Evolutionary conservation across 1,284 basidiomycete genomes (phyloP).

Genomic region (Sphaerobolus stellatus): DNA sequence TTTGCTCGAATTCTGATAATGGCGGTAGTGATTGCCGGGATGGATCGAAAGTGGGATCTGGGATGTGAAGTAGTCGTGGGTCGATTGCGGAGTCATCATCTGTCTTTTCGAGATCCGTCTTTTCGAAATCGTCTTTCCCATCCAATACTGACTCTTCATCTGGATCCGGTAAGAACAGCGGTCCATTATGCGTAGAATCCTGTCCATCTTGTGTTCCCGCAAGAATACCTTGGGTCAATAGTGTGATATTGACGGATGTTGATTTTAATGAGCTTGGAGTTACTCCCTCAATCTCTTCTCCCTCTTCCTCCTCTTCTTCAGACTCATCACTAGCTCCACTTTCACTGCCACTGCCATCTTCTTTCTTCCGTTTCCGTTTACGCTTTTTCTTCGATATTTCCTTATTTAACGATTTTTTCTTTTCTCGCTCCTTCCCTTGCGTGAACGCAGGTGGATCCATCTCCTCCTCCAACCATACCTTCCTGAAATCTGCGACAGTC

Average conservation of each 20-base stretch:
- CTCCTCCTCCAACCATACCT: constrained; percentile 89
- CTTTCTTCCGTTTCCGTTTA: constrained; percentile 29
- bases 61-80: constrained; percentile 47
- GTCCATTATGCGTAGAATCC: constrained; percentile 21
- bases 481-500: constrained; percentile 90
- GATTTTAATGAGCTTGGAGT: constrained; percentile 19
- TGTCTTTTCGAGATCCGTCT: constrained; percentile 14
- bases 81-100: constrained; percentile 52
- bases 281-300: constrained; percentile 40
- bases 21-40: constrained; percentile 10
- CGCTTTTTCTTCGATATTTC: constrained; percentile 23
- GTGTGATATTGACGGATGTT: constrained; percentile 40
- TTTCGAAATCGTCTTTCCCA: constrained; percentile 34
- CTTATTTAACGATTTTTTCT: constrained; percentile 32
- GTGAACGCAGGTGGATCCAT: constrained; percentile 88
- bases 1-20: constrained; percentile 39
- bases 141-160: constrained; percentile 30
- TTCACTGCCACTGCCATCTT: constrained; percentile 28
- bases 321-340: background rate
- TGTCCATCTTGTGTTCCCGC: constrained; percentile 30
- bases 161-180: constrained; percentile 39
- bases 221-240: constrained; percentile 50
- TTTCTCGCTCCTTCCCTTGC: constrained; percentile 68
- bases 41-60: constrained; percentile 18
- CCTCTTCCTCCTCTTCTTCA: constrained; percentile 29